A percentile compares a stretch with the other conserved stretches of the same genome.
phyloP scores from a whole-genome alignment of 495 filamentous ascomycete species.

The Lineolata rhizophorae region DNA sequence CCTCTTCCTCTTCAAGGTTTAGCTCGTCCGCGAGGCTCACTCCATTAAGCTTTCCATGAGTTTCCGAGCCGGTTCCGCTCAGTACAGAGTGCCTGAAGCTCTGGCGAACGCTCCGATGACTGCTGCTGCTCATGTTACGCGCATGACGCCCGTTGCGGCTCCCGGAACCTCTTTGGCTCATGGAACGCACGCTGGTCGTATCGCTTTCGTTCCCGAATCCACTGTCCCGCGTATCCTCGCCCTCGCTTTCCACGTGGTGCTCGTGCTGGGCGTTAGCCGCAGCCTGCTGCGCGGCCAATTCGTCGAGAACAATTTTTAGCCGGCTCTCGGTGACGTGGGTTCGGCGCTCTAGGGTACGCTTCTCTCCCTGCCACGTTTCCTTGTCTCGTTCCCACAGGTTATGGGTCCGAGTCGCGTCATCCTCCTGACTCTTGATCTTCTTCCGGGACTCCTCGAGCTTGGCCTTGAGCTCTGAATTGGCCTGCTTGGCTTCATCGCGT shows the following conservation, averaged over 20 bases:
- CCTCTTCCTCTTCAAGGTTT: conserved; percentile 58
- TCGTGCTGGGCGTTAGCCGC: conserved; percentile 15
- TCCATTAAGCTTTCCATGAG: conserved; percentile 35
- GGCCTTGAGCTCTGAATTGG: conserved; percentile 47
- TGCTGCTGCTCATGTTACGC: conserved; percentile 42
- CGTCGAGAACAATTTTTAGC: conserved; percentile 61
- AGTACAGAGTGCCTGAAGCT: conserved; percentile 41
- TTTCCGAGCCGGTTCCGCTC: conserved; percentile 22
- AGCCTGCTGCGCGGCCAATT: conserved; percentile 56
- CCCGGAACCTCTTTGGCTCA: neutral
- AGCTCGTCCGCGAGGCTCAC: conserved; percentile 79
- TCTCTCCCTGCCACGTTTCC: conserved; percentile 62
- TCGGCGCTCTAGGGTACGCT: conserved; percentile 57
- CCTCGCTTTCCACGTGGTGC: conserved; percentile 23
- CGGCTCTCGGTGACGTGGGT: conserved; percentile 73
- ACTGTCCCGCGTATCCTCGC: conserved; percentile 29
- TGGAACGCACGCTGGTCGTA: conserved; percentile 34
- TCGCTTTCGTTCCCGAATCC: conserved; percentile 38
- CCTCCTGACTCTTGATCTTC: conserved; percentile 57
- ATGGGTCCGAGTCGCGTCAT: conserved; percentile 57
- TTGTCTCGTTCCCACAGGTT: conserved; percentile 61
- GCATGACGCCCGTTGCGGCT: conserved; percentile 27
- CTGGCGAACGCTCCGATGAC: conserved; percentile 24
- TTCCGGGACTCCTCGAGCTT: conserved; percentile 63
- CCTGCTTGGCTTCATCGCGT: conserved; percentile 62